These are phyloP conservation scores for Cinnamomum micranthum DNA, from an alignment of 164 flowering plant species.

Conservation along the genomic window DNA sequence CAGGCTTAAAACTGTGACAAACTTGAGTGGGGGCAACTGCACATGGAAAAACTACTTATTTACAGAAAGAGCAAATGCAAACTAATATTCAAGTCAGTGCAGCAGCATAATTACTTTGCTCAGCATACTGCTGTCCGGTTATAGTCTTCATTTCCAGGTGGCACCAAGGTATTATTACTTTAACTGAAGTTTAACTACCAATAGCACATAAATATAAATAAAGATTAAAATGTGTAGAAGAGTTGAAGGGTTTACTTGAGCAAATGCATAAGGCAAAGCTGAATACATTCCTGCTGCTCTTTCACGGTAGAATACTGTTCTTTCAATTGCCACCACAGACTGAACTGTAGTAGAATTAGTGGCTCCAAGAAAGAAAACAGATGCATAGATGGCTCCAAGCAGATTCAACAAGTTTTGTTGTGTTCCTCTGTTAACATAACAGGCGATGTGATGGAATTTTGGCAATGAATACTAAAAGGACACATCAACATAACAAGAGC, in stretches of 20 bases:
- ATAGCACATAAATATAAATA: background rate
- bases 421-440: constrained; percentile 25
- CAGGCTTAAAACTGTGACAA: no score
- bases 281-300: constrained; percentile 64
- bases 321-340: constrained; percentile 47
- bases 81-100: background rate
- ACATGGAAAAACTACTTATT: no score
- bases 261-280: constrained; percentile 46
- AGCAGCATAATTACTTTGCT: background rate
- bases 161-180: background rate
- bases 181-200: background rate
- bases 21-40: no score
- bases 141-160: background rate
- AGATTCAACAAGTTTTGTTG: constrained; percentile 54
- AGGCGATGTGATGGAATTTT: background rate
- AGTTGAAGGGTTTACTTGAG: constrained; percentile 33
- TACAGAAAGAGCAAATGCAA: no score
- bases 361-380: constrained; percentile 49
- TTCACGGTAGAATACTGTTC: constrained; percentile 66
- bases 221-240: background rate
- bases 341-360: constrained; percentile 43
- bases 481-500: no score
- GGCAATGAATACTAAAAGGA: background rate
- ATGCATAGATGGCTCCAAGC: constrained; percentile 51
- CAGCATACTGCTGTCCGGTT: background rate